phyloP scores from a whole-genome alignment of 2,329 filamentous ascomycete species.

The Colletotrichum navitas region DNA sequence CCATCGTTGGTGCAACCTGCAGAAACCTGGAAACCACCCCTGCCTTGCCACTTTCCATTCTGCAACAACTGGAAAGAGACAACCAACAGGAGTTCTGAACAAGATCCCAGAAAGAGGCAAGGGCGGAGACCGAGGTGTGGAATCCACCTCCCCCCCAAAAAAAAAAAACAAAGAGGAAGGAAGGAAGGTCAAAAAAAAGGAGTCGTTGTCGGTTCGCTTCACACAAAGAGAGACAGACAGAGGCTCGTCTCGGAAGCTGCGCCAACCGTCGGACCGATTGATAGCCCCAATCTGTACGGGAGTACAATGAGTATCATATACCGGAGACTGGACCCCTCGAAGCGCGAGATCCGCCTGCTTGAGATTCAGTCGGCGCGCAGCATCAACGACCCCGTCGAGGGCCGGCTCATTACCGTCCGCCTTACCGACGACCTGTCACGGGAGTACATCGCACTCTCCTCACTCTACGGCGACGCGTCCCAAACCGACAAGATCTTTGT shows the following conservation, averaged over 20 bases:
- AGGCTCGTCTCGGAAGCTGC: background rate
- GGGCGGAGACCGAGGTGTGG: too few species aligned
- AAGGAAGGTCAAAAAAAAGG: background rate
- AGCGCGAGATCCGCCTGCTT: constrained; percentile 50
- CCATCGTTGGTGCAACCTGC: constrained; percentile 35
- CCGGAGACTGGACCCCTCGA: constrained; percentile 44
- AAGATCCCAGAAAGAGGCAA: background rate
- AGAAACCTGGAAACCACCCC: constrained; percentile 32
- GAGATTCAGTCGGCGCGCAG: constrained; percentile 49
- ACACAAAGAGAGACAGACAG: background rate
- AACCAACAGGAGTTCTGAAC: background rate
- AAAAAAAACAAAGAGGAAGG: too few species aligned
- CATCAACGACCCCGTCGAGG: constrained; percentile 49
- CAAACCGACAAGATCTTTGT: constrained; percentile 49
- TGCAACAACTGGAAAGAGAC: background rate
- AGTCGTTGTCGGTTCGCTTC: background rate
- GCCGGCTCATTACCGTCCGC: constrained; percentile 49
- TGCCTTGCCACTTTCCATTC: constrained; percentile 22
- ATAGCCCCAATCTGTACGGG: background rate
- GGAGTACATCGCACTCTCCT: constrained; percentile 50
- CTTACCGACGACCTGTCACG: constrained; percentile 44
- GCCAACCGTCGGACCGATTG: background rate
- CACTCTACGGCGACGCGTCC: constrained; percentile 48
- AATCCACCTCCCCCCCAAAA: too few species aligned
- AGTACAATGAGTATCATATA: constrained; percentile 40